Evolutionary conservation across 345 rosid species (phyloP), one percentile per base, ranked within the genome.

Genomic region (Cochlearia excelsa): DNA sequence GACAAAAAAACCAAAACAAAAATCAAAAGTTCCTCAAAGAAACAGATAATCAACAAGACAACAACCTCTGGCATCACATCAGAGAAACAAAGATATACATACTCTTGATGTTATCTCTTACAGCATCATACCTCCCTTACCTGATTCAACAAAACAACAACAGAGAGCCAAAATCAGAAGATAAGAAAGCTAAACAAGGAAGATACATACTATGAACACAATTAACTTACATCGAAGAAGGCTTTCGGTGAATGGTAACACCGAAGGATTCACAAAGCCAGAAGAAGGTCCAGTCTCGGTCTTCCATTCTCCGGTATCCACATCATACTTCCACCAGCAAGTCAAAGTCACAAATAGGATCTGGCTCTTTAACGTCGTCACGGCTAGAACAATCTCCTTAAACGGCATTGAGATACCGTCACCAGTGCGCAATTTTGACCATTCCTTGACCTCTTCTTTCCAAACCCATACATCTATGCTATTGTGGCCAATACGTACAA

Each of bases 141-240:
- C 67, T 69, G 67, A 39, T 46, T 46, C 59, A 35, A 37, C 6
- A 11, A 51, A 16, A 34, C 46, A 51, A 59, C 30, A 47, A 0
- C 30, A 31, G 45, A 41, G 41, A 47, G 38, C 10, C 23, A 16
- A 16, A 16, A 16, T 16, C 23, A 16, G 0, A 28, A 46, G 44
- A 6, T 52, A 5, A 68, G 42, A 46, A 54, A 34, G 2, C 43
- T 16, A 61, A 45, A 60, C 29, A n/a, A 1, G 54, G 44, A 4
- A 46, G 8, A 51, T 33, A 16, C 27, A 16, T 16, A 16, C 61
- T 59, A 51, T 29, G 8, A 31, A 40, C 43, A 56, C 23, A 16
- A 16, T 16, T 29, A 31, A 47, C 72, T 73, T 60, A 73, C 80
- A 68, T 52, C 67, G 69, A 51, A 77, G 67, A 43, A 73, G 48